Base-by-base conservation (phyloP, 768 basidiomycete genomes). In the Kwoniella newhampshirensis region DNA sequence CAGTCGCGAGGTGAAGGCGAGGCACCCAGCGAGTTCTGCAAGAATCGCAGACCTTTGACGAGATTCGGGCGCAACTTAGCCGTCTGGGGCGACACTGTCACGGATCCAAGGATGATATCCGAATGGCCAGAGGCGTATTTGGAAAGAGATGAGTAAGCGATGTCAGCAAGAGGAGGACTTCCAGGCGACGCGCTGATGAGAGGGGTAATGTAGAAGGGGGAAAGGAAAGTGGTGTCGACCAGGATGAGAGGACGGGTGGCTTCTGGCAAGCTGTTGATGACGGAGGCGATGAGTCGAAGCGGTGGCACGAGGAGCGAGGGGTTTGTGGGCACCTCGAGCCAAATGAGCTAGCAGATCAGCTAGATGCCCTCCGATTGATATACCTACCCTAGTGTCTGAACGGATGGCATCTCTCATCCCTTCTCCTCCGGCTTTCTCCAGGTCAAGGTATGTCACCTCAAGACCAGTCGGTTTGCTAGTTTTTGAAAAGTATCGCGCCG, bases 101-200 rank as follows among this genome's bases (percentile, higher is more conserved):
- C 76, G 0, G 86, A 85, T 40, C 93, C 93, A 83, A 92, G 89
- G 67, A 96, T 81, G 72, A 94, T 89, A 73, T 98, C 93, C 0
- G 88, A 88, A 78, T 96, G 93, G 0, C 94, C 94, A 71, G 91
- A 89, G 70, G 94, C 80, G 79, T 94, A 96, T 77, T 98, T 96
- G 87, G 70, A 63, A 12, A 75, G 57, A 4, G 68, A 70, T 21
- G 96, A 91, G 4, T 91, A 60, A 64, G 91, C 88, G 63, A 96
- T 79, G 73, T 94, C 91, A 13, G 91, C 94, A 15, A 80, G 76
- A 17, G 77, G 71, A 84, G 25, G 83, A 1, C 45, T 40, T 5
- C 30, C 46, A 21, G 49, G 28, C 9, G 57, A 43, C 8, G 37
- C n/a, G 17, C 45, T 18, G 54, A 87, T 82, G 30, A 97, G 84